These are phyloP conservation scores for Diaporthe amygdali DNA, from an alignment of 2,329 filamentous ascomycete genomes.

Conservation along the genomic window DNA sequence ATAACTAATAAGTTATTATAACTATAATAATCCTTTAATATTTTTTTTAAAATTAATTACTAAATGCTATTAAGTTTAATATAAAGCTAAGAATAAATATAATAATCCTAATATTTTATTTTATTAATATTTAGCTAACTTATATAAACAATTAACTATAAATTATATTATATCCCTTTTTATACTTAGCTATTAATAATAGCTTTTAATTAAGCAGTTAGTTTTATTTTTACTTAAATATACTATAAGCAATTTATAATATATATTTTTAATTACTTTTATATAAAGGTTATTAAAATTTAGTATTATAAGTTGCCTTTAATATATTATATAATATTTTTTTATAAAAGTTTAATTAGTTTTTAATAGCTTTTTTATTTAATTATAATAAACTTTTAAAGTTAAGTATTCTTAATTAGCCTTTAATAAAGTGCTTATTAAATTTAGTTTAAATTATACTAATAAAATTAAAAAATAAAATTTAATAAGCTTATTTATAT, in stretches of 20 bases:
- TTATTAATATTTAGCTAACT: too few species aligned
- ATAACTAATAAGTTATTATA: too few species aligned
- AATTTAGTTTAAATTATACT: neutral
- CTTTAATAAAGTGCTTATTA: neutral
- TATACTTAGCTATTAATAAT: neutral
- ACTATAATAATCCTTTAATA: neutral
- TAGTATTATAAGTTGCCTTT: neutral
- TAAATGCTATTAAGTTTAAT: neutral
- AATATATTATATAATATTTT: neutral
- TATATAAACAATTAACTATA: neutral
- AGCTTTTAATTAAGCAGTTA: neutral
- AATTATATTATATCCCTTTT: neutral
- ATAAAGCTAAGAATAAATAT: neutral
- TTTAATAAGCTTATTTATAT: neutral
- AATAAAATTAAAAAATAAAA: neutral
- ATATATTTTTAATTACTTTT: neutral
- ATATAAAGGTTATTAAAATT: neutral
- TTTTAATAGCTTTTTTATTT: neutral
- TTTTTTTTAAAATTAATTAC: neutral
- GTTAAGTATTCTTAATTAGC: neutral
- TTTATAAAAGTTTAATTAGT: neutral
- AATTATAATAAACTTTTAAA: neutral
- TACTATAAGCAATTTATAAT: neutral
- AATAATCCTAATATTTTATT: neutral
- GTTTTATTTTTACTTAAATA: neutral